These are phyloP conservation scores for Scutellaria baicalensis DNA, from an alignment of 257 asterid species.

Conservation along the genomic window DNA sequence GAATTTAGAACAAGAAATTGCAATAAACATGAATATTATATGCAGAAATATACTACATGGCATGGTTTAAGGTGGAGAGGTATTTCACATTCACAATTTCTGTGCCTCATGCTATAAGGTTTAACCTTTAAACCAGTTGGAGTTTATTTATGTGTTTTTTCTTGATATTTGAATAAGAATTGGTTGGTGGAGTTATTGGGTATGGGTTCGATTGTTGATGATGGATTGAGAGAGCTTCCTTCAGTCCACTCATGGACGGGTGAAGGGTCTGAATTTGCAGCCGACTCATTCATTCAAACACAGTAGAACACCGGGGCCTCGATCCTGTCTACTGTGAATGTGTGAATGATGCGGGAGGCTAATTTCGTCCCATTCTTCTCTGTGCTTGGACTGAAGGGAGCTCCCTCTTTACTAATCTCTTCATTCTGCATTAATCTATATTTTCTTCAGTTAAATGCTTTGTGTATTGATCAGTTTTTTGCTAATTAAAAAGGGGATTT, in stretches of 20 bases:
- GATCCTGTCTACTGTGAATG: slow-evolving; percentile 38
- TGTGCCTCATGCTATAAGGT: too few species aligned
- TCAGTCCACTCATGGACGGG: slow-evolving; percentile 64
- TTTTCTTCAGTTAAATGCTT: not conserved
- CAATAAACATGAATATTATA: too few species aligned
- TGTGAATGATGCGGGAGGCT: slow-evolving; percentile 79
- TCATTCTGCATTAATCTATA: not conserved
- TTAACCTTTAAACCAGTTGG: not conserved
- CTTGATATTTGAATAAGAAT: not conserved
- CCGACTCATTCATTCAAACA: slow-evolving; percentile 80
- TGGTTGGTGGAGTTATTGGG: not conserved
- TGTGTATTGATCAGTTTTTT: not conserved
- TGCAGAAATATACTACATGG: too few species aligned
- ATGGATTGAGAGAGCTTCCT: slow-evolving; percentile 54
- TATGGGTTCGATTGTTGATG: not conserved
- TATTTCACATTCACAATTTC: not conserved
- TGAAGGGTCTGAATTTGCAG: slow-evolving; percentile 59
- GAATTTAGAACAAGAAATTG: too few species aligned
- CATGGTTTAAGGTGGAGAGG: not conserved
- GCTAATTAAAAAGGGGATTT: too few species aligned
- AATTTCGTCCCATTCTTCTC: slow-evolving; percentile 57
- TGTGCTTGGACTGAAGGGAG: slow-evolving; percentile 95
- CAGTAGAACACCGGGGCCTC: not conserved
- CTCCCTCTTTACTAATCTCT: slow-evolving; percentile 47
- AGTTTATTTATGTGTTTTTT: not conserved